A percentile compares a stretch with the other conserved stretches of the same genome.
These are phyloP conservation scores for Hordeum pubiflorum DNA, from an alignment of 202 grass and related monocot genomes.

Conservation along the genomic window DNA sequence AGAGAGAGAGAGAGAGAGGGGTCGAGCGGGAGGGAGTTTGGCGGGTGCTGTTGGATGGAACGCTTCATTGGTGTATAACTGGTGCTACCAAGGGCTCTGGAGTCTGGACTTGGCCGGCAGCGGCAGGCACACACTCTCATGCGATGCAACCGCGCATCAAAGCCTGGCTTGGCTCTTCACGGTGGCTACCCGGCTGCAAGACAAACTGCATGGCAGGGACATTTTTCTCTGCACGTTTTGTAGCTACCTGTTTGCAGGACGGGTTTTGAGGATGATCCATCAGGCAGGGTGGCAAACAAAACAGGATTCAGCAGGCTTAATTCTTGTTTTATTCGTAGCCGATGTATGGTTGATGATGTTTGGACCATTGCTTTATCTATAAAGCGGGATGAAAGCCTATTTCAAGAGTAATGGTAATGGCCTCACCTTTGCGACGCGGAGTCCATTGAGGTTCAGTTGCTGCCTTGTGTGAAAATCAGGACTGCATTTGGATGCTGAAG, in stretches of 20 bases:
- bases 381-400: no score
- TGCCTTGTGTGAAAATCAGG: no score
- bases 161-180: conserved; percentile 19
- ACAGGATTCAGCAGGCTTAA: background rate
- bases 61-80: conserved; percentile 18
- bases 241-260: background rate
- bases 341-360: no score
- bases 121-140: conserved; percentile 13
- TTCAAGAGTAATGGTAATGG: no score
- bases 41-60: conserved; percentile 32
- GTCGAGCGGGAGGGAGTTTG: background rate
- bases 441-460: no score
- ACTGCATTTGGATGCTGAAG: no score
- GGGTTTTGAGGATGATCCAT: background rate
- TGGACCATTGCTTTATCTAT: no score
- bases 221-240: background rate
- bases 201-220: background rate
- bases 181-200: background rate
- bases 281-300: background rate
- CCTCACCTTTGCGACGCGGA: no score
- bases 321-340: background rate
- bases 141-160: conserved; percentile 9
- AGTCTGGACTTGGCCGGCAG: background rate
- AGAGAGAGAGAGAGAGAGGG: background rate
- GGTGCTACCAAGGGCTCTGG: conserved; percentile 3